These are phyloP conservation scores for Cytospora piceicola DNA, from an alignment of 2,329 filamentous ascomycete genomes.

Conservation along the genomic window DNA sequence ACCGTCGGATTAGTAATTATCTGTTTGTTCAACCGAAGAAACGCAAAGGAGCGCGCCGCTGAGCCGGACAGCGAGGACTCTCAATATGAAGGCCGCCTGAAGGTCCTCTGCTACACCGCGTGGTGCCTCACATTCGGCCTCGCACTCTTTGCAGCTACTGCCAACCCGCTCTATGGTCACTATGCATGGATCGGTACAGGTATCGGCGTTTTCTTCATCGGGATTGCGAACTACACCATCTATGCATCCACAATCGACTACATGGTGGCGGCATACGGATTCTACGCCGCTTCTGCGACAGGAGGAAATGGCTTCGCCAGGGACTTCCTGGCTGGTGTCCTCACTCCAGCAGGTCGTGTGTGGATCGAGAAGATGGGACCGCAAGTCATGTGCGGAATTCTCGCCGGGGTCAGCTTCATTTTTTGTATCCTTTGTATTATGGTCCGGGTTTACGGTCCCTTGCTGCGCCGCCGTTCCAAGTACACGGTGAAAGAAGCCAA, in stretches of 20 bases:
- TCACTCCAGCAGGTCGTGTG: not conserved
- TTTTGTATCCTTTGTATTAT: slow-evolving; percentile 6
- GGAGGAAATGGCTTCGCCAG: slow-evolving; percentile 67
- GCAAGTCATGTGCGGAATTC: slow-evolving; percentile 12
- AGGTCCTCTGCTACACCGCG: slow-evolving; percentile 5
- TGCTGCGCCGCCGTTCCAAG: slow-evolving; percentile 17
- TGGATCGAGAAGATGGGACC: slow-evolving; percentile 16
- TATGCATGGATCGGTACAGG: slow-evolving; percentile 9
- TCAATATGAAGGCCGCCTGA: slow-evolving; percentile 15
- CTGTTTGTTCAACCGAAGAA: not conserved
- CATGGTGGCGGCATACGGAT: slow-evolving; percentile 69
- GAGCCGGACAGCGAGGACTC: slow-evolving; percentile 9
- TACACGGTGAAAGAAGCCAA: slow-evolving; percentile 12
- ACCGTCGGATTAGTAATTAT: not conserved
- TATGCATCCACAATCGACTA: slow-evolving; percentile 72
- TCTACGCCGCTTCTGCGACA: slow-evolving; percentile 44
- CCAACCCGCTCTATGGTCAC: not conserved
- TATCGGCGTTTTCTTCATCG: slow-evolving; percentile 48
- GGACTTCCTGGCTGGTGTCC: slow-evolving; percentile 62
- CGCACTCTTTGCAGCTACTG: slow-evolving; percentile 8
- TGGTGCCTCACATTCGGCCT: slow-evolving; percentile 10
- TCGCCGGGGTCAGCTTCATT: not conserved
- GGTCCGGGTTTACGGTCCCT: not conserved
- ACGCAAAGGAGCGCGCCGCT: not conserved
- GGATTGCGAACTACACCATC: slow-evolving; percentile 66